Percentiles rank a stretch among this genome's conserved stretches.
These are phyloP conservation scores for Pseudoneurospora amorphoporcata DNA, from an alignment of 495 filamentous ascomycete genomes.

Conservation along the genomic window DNA sequence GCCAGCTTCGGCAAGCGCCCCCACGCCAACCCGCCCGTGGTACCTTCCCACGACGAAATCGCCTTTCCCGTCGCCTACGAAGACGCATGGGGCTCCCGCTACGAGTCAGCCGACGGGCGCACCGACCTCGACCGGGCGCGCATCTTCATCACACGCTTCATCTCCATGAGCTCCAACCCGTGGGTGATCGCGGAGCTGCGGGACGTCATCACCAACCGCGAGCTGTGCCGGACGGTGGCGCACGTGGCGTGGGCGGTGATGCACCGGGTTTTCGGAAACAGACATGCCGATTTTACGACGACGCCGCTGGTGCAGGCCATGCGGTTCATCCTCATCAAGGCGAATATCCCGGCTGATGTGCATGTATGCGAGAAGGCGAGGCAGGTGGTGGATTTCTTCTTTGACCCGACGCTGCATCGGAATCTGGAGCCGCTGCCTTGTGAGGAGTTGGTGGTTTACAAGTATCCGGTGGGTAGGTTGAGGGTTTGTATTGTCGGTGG, in stretches of 20 bases:
- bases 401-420: conserved; percentile 25
- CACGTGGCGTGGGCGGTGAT: conserved; percentile 20
- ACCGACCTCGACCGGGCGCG: conserved; percentile 22
- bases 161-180: conserved; percentile 16
- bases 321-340: conserved; percentile 28
- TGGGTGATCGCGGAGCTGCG: conserved; percentile 12
- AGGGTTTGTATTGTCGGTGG: conserved; percentile 25
- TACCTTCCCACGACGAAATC: conserved; percentile 7
- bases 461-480: conserved; percentile 23
- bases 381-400: conserved; percentile 27
- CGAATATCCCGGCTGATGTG: conserved; percentile 13
- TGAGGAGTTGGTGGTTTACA: conserved; percentile 16
- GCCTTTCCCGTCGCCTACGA: conserved; percentile 23
- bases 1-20: not conserved
- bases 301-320: conserved; percentile 26
- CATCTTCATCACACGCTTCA: conserved; percentile 22
- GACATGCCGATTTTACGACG: conserved; percentile 21
- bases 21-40: not conserved
- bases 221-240: conserved; percentile 10
- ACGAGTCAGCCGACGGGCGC: conserved; percentile 1
- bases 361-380: conserved; percentile 9
- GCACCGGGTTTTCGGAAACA: conserved; percentile 18
- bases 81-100: conserved; percentile 19
- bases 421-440: conserved; percentile 17
- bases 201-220: conserved; percentile 14